phyloP scores from a whole-genome alignment of 176 grass and related monocot genomes.

The Thinopyrum elongatum region DNA sequence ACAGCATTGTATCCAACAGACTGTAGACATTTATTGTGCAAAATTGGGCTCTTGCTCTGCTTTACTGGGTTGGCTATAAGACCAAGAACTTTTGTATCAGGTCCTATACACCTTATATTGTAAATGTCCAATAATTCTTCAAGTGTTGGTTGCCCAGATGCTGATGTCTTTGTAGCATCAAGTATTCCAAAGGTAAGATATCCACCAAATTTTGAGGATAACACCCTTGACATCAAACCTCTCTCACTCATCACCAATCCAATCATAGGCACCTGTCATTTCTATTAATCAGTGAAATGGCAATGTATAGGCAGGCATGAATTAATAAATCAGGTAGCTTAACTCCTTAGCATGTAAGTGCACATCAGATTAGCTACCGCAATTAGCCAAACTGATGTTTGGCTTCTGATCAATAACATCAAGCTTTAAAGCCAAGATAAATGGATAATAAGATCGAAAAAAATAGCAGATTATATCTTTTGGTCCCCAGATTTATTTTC shows the following conservation, averaged over 20 bases:
- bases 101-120: slow-evolving; percentile 67
- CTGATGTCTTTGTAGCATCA: slow-evolving; percentile 63
- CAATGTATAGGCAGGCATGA: neutral
- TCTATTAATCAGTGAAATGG: slow-evolving; percentile 51
- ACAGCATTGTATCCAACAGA: slow-evolving; percentile 78
- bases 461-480: neutral
- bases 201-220: slow-evolving; percentile 81
- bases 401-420: neutral
- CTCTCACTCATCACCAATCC: slow-evolving; percentile 91
- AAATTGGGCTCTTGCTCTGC: slow-evolving; percentile 90
- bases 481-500: neutral
- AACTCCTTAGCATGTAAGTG: slow-evolving; percentile 14
- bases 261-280: slow-evolving; percentile 85
- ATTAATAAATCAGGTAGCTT: slow-evolving; percentile 5
- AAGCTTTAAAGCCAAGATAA: slow-evolving; percentile 12
- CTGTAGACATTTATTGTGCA: slow-evolving; percentile 85
- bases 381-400: neutral
- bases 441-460: slow-evolving; percentile 22
- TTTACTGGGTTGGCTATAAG: slow-evolving; percentile 89
- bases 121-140: slow-evolving; percentile 76
- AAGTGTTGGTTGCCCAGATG: slow-evolving; percentile 77
- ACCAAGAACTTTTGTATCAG: slow-evolving; percentile 79
- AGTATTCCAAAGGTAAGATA: slow-evolving; percentile 92
- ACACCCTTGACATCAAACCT: slow-evolving; percentile 80
- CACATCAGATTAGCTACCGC: slow-evolving; percentile 6